Conservation (phyloP, 1,284 basidiomycete species). For the Marasmius sp. region DNA sequence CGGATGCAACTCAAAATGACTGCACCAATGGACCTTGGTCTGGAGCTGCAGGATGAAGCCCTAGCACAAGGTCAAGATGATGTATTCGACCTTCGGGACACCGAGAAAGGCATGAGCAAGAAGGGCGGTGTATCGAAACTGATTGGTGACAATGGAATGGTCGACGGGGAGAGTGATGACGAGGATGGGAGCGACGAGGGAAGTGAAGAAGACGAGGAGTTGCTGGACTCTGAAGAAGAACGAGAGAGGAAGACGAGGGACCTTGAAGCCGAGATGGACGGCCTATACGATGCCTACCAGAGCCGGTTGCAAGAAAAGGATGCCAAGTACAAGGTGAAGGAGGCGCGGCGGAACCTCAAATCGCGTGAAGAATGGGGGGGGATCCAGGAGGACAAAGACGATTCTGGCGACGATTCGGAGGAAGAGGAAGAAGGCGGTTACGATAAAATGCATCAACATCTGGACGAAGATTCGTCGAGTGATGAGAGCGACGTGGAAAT, state of each 20-base stretch:
- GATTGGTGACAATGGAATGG: conserved; percentile 50
- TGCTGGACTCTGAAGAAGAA: conserved; percentile 70
- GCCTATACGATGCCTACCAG: conserved; percentile 87
- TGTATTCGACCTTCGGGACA: conserved; percentile 79
- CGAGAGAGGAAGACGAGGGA: conserved; percentile 59
- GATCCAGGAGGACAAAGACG: conserved; percentile 52
- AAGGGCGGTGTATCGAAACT: conserved; percentile 45
- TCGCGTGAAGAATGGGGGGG: conserved; percentile 80
- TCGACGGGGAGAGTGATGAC: conserved; percentile 41
- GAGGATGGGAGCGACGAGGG: conserved; percentile 46
- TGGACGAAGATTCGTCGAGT: conserved; percentile 53
- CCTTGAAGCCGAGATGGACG: conserved; percentile 87
- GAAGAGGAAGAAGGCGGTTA: conserved; percentile 69
- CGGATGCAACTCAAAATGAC: conserved; percentile 98
- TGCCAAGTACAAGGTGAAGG: conserved; percentile 87
- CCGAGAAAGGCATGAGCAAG: conserved; percentile 50
- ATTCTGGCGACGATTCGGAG: conserved; percentile 44
- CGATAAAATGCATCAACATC: conserved; percentile 62
- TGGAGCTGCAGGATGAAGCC: conserved; percentile 80
- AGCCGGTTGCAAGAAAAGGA: conserved; percentile 83
- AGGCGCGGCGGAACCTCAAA: conserved; percentile 76
- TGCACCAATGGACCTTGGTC: conserved; percentile 91
- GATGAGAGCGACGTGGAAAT: conserved; percentile 44
- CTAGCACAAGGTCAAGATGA: conserved; percentile 76
- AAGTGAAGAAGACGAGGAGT: conserved; percentile 48